Evolutionary conservation across 768 basidiomycete species (phyloP).

Genomic region (Gloeostereum incarnatum): DNA sequence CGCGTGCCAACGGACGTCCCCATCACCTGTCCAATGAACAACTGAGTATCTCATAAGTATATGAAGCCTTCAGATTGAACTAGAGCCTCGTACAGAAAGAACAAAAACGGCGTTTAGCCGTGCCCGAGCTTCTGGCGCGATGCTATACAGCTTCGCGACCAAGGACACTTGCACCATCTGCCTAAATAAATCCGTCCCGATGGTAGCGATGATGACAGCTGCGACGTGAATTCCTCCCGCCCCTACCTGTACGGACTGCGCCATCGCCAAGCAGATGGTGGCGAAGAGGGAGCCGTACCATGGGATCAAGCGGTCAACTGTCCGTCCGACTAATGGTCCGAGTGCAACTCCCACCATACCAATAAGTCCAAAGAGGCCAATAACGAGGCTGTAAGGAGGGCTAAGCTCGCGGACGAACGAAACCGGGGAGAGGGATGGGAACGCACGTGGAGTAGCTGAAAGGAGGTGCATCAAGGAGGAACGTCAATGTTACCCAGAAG

Average conservation of each 20-base stretch:
- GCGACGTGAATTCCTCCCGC: slow-evolving; percentile 40
- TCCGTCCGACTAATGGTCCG: slow-evolving; percentile 42
- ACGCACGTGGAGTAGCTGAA: slow-evolving; percentile 46
- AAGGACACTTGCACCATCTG: slow-evolving; percentile 46
- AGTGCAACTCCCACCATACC: slow-evolving; percentile 41
- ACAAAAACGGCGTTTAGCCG: slow-evolving; percentile 72
- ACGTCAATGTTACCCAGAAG: slow-evolving; percentile 48
- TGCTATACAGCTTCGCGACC: slow-evolving; percentile 29
- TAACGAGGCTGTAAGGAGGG: slow-evolving; percentile 33
- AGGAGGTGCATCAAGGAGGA: slow-evolving; percentile 46
- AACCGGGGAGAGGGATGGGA: slow-evolving; percentile 15
- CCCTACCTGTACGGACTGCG: slow-evolving; percentile 36
- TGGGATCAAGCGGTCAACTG: slow-evolving; percentile 44
- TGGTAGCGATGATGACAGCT: slow-evolving; percentile 40
- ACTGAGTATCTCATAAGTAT: slow-evolving; percentile 10
- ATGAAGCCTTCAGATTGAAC: background rate
- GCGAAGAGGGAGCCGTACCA: slow-evolving; percentile 48
- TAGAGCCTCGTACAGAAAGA: slow-evolving; percentile 31
- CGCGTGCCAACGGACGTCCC: slow-evolving; percentile 44
- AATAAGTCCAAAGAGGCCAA: slow-evolving; percentile 51
- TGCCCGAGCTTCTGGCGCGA: slow-evolving; percentile 30
- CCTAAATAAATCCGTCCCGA: slow-evolving; percentile 41
- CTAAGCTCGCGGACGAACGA: slow-evolving; percentile 38
- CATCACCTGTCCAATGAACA: slow-evolving; percentile 50
- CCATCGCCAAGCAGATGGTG: slow-evolving; percentile 23